phyloP scores from a whole-genome alignment of 108 stramenopile genomes.

The Stephanodiscus triporus region DNA sequence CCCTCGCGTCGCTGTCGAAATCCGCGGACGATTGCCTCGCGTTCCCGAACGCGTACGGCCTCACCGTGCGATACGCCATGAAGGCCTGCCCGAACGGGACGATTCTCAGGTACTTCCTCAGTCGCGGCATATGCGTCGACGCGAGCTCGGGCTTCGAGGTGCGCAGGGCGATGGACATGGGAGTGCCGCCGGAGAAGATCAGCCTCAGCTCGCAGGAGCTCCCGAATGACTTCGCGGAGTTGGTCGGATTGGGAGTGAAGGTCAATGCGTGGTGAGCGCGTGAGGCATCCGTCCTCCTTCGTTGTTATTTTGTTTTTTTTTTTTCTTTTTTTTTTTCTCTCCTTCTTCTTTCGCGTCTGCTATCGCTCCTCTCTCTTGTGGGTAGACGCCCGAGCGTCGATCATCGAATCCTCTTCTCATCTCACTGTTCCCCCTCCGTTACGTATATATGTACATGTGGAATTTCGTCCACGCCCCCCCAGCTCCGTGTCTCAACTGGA shows the following conservation, averaged over 20 bases:
- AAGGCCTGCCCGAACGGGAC: constrained; percentile 95
- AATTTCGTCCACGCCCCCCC: no score
- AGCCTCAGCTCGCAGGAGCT: constrained; percentile 95
- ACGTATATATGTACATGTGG: no score
- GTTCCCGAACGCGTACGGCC: constrained; percentile 95
- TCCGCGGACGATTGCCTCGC: constrained; percentile 88
- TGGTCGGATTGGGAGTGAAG: constrained; percentile 83
- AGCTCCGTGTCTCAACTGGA: constrained; percentile 94
- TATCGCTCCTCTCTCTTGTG: background rate
- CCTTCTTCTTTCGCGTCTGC: constrained; percentile 1
- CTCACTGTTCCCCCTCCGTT: no score
- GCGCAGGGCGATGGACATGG: constrained; percentile 87
- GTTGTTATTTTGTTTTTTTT: background rate
- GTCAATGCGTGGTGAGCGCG: constrained; percentile 86
- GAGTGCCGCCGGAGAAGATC: constrained; percentile 87
- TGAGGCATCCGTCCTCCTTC: no score
- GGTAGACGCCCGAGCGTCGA: background rate
- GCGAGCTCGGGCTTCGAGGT: constrained; percentile 94
- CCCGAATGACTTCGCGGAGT: constrained; percentile 84
- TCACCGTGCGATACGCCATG: constrained; percentile 98
- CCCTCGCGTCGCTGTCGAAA: constrained; percentile 76
- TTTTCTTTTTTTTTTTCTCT: background rate
- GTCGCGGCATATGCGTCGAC: constrained; percentile 93
- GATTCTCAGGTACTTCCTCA: constrained; percentile 89
- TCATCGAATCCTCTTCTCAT: background rate